Conservation (phyloP, 805 yeast species). For the Hagleromyces aurorensis region DNA sequence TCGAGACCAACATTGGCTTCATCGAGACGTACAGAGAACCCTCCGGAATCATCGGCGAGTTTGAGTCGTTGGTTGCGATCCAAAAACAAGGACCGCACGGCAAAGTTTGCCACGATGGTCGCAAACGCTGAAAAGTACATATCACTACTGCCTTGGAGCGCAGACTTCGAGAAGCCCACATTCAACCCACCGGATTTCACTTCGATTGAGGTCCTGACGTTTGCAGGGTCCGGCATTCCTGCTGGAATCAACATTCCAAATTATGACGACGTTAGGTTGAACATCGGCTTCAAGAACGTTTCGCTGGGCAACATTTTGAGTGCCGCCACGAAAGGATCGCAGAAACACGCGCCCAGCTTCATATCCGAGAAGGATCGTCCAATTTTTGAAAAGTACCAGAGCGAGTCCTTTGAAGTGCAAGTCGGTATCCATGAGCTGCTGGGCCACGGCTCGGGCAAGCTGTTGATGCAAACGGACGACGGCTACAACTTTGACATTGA, state of each 20-base stretch:
- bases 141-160: slow-evolving; percentile 66
- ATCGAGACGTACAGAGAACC: slow-evolving; percentile 93
- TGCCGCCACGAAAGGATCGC: slow-evolving; percentile 49
- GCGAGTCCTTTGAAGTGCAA: slow-evolving; percentile 84
- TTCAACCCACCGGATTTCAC: slow-evolving; percentile 92
- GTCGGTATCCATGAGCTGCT: slow-evolving; percentile 88
- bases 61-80: slow-evolving; percentile 89
- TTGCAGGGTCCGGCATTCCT: slow-evolving; percentile 85
- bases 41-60: slow-evolving; percentile 85
- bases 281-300: slow-evolving; percentile 81
- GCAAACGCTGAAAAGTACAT: slow-evolving; percentile 58
- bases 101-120: slow-evolving; percentile 66
- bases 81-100: slow-evolving; percentile 82
- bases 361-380: slow-evolving; percentile 45
- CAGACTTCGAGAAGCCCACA: slow-evolving; percentile 68
- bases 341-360: slow-evolving; percentile 60
- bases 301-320: slow-evolving; percentile 79
- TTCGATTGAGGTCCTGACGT: slow-evolving; percentile 79
- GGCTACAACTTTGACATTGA: slow-evolving; percentile 67
- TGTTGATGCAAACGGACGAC: slow-evolving; percentile 51
- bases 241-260: slow-evolving; percentile 93
- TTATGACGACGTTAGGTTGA: slow-evolving; percentile 81
- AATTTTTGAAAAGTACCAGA: slow-evolving; percentile 60
- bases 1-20: slow-evolving; percentile 80
- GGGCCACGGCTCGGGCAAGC: slow-evolving; percentile 89